These are phyloP conservation scores for Capsicum baccatum DNA, from an alignment of 257 asterid genomes.

Conservation along the genomic window DNA sequence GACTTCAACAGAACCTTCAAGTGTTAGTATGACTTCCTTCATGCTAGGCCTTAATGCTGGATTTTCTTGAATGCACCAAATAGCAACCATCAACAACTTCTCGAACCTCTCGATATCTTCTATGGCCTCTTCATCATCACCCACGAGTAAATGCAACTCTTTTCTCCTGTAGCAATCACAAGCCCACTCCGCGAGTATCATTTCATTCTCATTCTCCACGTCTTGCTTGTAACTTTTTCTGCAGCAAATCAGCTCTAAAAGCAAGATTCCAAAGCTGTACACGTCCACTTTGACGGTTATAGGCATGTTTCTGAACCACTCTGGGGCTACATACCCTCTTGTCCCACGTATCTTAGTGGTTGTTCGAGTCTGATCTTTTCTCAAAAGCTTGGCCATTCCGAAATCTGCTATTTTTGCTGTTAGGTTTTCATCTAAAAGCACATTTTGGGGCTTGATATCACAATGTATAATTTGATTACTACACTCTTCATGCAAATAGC, in stretches of 20 bases:
- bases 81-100: slow-evolving; percentile 35
- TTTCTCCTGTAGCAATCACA: no score
- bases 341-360: background rate
- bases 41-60: slow-evolving; percentile 50
- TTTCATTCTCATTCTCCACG: background rate
- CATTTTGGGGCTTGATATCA: slow-evolving; percentile 24
- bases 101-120: background rate
- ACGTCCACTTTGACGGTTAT: background rate
- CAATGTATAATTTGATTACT: slow-evolving; percentile 40
- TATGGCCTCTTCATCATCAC: background rate
- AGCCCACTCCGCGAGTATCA: background rate
- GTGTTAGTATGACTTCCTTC: slow-evolving; percentile 46
- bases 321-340: slow-evolving; percentile 11
- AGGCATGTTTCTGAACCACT: background rate
- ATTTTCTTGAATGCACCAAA: slow-evolving; percentile 52
- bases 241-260: background rate
- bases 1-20: slow-evolving; percentile 41
- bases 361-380: background rate
- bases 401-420: slow-evolving; percentile 11
- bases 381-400: background rate
- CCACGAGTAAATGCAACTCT: background rate
- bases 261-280: background rate
- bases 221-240: background rate
- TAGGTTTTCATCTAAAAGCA: background rate
- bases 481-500: slow-evolving; percentile 50